Percentiles rank a stretch among this genome's conserved stretches.
Evolutionary conservation across 768 basidiomycete genomes (phyloP).

Genomic region (Tricholoma hemisulphureum): DNA sequence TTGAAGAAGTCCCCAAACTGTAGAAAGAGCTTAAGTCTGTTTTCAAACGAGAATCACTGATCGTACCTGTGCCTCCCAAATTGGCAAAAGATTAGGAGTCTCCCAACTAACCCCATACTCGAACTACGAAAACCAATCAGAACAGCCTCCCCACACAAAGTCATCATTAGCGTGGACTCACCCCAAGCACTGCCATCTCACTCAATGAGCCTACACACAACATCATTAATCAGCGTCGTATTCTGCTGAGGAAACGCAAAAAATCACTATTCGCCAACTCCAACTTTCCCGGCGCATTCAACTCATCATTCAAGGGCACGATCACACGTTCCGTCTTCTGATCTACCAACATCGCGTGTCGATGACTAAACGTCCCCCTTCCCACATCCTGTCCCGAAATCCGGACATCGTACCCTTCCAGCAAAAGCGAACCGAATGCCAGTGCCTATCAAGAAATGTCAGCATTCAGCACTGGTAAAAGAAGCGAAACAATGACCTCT

Average conservation of each 20-base stretch:
- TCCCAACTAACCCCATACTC: slow-evolving; percentile 93
- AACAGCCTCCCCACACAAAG: background rate
- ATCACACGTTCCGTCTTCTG: slow-evolving; percentile 77
- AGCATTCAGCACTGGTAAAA: background rate
- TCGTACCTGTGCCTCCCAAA: slow-evolving; percentile 88
- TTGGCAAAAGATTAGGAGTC: slow-evolving; percentile 72
- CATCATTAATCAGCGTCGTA: background rate
- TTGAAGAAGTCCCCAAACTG: slow-evolving; percentile 94
- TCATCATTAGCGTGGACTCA: slow-evolving; percentile 41
- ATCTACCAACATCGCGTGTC: slow-evolving; percentile 91
- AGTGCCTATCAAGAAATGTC: slow-evolving; percentile 51
- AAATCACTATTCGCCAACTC: slow-evolving; percentile 84
- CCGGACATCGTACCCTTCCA: slow-evolving; percentile 78
- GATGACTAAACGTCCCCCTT: slow-evolving; percentile 83
- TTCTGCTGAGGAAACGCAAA: background rate
- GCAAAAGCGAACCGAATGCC: slow-evolving; percentile 85
- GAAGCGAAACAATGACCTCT: slow-evolving; percentile 49
- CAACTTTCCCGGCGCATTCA: slow-evolving; percentile 61
- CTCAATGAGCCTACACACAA: slow-evolving; percentile 68
- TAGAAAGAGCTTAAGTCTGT: background rate
- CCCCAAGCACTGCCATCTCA: slow-evolving; percentile 86
- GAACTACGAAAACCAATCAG: slow-evolving; percentile 48
- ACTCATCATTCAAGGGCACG: slow-evolving; percentile 76
- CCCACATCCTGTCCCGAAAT: slow-evolving; percentile 95
- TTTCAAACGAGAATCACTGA: background rate